Evolutionary conservation across 345 rosid genomes (phyloP).

Genomic region (Arabidopsis thaliana): TAIR10.1 NC_003075.7:18496501-18497000

Average conservation of each 20-base stretch:
- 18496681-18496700: slow-evolving; percentile 82
- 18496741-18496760: slow-evolving; percentile 50
- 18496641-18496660: slow-evolving; percentile 4
- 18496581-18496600: background rate
- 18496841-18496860: slow-evolving; percentile 32
- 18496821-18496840: slow-evolving; percentile 21
- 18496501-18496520: slow-evolving; percentile 96
- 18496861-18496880: slow-evolving; percentile 22
- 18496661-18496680: slow-evolving; percentile 92
- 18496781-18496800: slow-evolving; percentile 5
- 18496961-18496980: slow-evolving; percentile 35
- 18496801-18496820: slow-evolving; percentile 30
- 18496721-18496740: slow-evolving; percentile 94
- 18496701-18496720: slow-evolving; percentile 92
- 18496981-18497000: slow-evolving; percentile 42
- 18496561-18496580: slow-evolving; percentile 93
- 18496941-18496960: slow-evolving; percentile 28
- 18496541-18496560: slow-evolving; percentile 83
- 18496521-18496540: slow-evolving; percentile 86
- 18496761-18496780: slow-evolving; percentile 9
- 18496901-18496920: slow-evolving; percentile 13
- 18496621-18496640: background rate
- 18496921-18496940: slow-evolving; percentile 23
- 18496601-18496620: background rate
- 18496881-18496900: slow-evolving; percentile 35